phyloP scores from a whole-genome alignment of 768 basidiomycete species.

The Termitomyces sp. region DNA sequence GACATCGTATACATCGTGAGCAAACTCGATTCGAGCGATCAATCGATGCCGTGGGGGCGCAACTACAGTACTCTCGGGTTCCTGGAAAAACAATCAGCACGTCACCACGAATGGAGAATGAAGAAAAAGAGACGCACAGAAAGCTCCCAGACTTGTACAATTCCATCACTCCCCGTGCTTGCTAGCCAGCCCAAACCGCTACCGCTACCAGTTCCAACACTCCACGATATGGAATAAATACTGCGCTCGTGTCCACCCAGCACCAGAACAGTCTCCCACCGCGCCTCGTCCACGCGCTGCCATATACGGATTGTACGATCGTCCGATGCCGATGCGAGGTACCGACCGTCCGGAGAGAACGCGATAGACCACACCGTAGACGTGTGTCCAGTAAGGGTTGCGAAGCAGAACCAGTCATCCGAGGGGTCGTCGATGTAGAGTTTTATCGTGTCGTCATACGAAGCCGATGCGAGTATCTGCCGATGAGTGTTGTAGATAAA shows the following conservation, averaged over 20 bases:
- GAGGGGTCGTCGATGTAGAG: slow-evolving; percentile 90
- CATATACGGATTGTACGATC: slow-evolving; percentile 83
- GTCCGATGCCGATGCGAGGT: slow-evolving; percentile 86
- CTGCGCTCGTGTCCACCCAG: slow-evolving; percentile 67
- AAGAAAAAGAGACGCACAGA: slow-evolving; percentile 34
- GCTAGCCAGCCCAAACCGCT: slow-evolving; percentile 78
- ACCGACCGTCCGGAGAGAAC: slow-evolving; percentile 74
- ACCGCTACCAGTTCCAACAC: slow-evolving; percentile 32
- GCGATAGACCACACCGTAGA: slow-evolving; percentile 93
- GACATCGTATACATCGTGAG: slow-evolving; percentile 83
- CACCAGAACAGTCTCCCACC: slow-evolving; percentile 60
- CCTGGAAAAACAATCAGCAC: slow-evolving; percentile 17
- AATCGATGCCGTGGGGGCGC: slow-evolving; percentile 36
- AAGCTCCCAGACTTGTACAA: slow-evolving; percentile 78
- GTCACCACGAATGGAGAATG: neutral
- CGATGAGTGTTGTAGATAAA: slow-evolving; percentile 12
- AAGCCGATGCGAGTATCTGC: slow-evolving; percentile 93
- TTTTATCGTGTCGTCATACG: slow-evolving; percentile 96
- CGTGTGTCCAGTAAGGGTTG: slow-evolving; percentile 74
- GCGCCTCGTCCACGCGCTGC: slow-evolving; percentile 59
- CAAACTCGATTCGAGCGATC: slow-evolving; percentile 53
- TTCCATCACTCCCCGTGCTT: slow-evolving; percentile 83
- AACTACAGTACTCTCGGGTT: slow-evolving; percentile 14
- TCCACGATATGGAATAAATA: slow-evolving; percentile 83
- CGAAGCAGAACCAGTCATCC: slow-evolving; percentile 91